Percentiles rank a stretch among this genome's conserved stretches.
These are phyloP conservation scores for Aspergillus quadrilineatus DNA, from an alignment of 2,329 filamentous ascomycete species.

Conservation along the genomic window DNA sequence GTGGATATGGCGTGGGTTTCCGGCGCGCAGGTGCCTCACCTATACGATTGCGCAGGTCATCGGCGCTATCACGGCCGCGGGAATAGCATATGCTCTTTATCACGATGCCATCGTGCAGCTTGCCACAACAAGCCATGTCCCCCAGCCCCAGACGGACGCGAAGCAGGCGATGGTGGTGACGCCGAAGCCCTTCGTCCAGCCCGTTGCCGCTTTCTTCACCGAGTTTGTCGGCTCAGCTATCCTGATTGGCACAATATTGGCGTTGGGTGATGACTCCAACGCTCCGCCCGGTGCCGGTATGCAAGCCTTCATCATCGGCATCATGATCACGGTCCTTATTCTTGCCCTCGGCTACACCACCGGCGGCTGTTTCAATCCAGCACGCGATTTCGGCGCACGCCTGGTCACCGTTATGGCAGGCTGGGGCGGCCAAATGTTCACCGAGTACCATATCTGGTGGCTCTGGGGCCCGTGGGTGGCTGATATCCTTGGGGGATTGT, in stretches of 20 bases:
- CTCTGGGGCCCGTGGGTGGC: slow-evolving; percentile 38
- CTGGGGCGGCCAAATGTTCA: slow-evolving; percentile 31
- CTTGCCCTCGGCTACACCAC: slow-evolving; percentile 36
- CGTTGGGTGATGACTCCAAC: slow-evolving; percentile 45
- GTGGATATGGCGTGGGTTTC: slow-evolving; percentile 37
- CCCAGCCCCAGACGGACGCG: slow-evolving; percentile 20
- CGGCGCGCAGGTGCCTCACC: slow-evolving; percentile 23
- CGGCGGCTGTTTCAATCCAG: slow-evolving; percentile 38
- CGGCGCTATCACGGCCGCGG: slow-evolving; percentile 35
- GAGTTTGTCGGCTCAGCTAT: slow-evolving; percentile 39
- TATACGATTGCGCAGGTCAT: slow-evolving; percentile 39
- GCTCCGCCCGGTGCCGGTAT: slow-evolving; percentile 46
- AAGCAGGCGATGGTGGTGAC: slow-evolving; percentile 28
- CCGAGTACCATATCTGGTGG: slow-evolving; percentile 33
- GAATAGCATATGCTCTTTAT: slow-evolving; percentile 38
- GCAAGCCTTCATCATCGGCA: slow-evolving; percentile 33
- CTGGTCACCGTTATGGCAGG: slow-evolving; percentile 34
- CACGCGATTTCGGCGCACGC: slow-evolving; percentile 37
- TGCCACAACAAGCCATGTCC: slow-evolving; percentile 15
- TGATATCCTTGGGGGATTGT: slow-evolving; percentile 32
- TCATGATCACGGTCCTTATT: slow-evolving; percentile 15
- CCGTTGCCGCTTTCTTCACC: slow-evolving; percentile 37
- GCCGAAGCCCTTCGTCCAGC: slow-evolving; percentile 27
- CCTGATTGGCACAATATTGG: slow-evolving; percentile 33
- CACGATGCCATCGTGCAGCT: slow-evolving; percentile 33